Evolutionary conservation across 75 land plant genomes (phyloP), one percentile per base, ranked within the genome.

Genomic region (Ceratopteris richardii): DNA sequence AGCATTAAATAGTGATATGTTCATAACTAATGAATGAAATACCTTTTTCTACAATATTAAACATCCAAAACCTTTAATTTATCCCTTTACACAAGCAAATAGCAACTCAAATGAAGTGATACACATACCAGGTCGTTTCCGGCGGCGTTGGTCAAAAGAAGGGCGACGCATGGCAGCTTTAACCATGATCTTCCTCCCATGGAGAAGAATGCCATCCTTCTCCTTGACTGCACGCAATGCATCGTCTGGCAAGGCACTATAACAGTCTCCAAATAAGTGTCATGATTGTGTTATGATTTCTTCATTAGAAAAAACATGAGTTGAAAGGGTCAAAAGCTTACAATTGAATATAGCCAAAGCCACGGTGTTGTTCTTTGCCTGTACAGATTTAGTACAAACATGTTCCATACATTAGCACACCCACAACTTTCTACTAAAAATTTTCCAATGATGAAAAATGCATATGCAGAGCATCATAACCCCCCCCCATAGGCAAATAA

Each of bases 261-360:
- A 55, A 42, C 56, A 44, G 14, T 59, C 72, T 29, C 27, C 23
- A 21, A 26, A 48, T 23, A 31, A 62, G 13, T 14, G 22, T 43
- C n/a, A n/a, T n/a, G n/a, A n/a, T n/a, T n/a, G n/a, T n/a, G n/a
- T n/a, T n/a, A n/a, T n/a, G n/a, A n/a, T n/a, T n/a, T n/a, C n/a
- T n/a, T n/a, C n/a, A n/a, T n/a, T n/a, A n/a, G n/a, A n/a, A n/a
- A n/a, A n/a, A n/a, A n/a, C n/a, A n/a, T n/a, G n/a, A 4, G 37
- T 16, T 14, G 16, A 54, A 54, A 26, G 27, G 3, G 33, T 2
- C 31, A 24, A 36, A 14, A 44, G 75, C 99, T 89, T 77, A 94
- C 99, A 94, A 94, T 56, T 94, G 87, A 17, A 94, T 91, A 63
- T 74, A 86, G 22, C 86, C 99, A 76, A 89, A 75, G 26, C 99